Percentiles rank a stretch among this genome's conserved stretches.
Conservation (phyloP, 73 alveolate species). For the Chromera velia region DNA sequence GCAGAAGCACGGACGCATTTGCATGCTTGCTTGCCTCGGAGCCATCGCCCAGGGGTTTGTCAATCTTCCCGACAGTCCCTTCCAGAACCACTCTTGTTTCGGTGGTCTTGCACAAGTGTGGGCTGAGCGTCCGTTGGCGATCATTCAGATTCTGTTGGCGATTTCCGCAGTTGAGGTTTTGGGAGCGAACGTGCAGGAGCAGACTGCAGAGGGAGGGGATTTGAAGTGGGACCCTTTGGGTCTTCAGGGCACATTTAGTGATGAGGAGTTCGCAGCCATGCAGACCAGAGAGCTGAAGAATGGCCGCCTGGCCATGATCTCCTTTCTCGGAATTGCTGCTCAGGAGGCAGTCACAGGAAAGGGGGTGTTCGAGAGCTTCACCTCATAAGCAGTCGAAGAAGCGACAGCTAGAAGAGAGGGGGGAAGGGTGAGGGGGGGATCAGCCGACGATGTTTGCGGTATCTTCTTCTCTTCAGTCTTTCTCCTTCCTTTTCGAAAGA, state of each 20-base stretch:
- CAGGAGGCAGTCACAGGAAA: neutral
- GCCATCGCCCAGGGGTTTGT: slow-evolving; percentile 24
- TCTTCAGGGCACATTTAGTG: no score
- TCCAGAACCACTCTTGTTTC: no score
- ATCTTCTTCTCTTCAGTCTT: no score
- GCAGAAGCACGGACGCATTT: slow-evolving; percentile 39
- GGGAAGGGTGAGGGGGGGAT: no score
- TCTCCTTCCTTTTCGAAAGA: no score
- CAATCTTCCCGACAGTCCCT: no score
- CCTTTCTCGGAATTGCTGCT: neutral
- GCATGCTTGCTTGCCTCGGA: slow-evolving; percentile 41
- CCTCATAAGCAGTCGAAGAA: no score
- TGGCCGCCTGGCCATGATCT: neutral
- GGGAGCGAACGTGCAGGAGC: neutral
- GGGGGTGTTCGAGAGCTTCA: neutral
- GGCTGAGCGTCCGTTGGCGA: neutral
- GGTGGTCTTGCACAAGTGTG: neutral
- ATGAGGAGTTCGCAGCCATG: no score
- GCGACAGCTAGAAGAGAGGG: no score
- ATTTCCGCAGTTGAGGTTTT: neutral
- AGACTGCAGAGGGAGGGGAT: neutral
- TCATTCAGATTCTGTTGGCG: neutral
- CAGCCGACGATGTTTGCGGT: no score
- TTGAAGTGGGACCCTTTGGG: no score
- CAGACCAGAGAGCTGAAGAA: neutral